Base-by-base conservation (phyloP, 306 rosid genomes). In the Prunus mongolica region DNA sequence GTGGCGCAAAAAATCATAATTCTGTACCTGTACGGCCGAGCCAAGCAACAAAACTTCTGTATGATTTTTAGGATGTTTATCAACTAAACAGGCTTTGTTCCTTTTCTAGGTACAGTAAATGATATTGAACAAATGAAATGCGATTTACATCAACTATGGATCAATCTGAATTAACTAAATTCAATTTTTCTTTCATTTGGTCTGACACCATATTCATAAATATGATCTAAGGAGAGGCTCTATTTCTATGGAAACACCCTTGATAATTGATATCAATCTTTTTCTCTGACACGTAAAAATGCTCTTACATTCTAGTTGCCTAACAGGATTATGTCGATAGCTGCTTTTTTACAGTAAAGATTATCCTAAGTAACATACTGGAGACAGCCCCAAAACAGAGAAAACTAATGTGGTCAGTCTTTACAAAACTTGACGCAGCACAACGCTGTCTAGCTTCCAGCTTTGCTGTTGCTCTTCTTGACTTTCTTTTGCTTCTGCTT, bases 401-500 rank as follows among this genome's bases (percentile, higher is more conserved):
- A 44, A 30, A 72, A 72, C 44, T 25, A 57, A 44, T 24, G 67
- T 57, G 41, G 55, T 24, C 44, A 13, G 76, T 38, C 15, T 41
- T 72, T 57, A 46, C 77, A 46, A 46, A 73, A 73, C 45, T 60
- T 8, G 14, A 61, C 15, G 69, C 46, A 10, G 51, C 51, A 62
- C n/a, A 10, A 34, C 10, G 66, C 45, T 25, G 51, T 20, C 65
- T 44, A 78, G 71, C 78, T 58, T 65, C 75, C 74, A 71, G 38
- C 67, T 58, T 72, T 3, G 54, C 91, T 86, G 85, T 76, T 77
- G 66, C 78, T 89, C 83, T 95, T 95, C 84, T 88, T 95, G 65
- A 94, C 87, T 78, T 95, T 90, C 96, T 92, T 95, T 68, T 95
- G 97, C 82, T 91, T 95, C 86, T 90, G 99, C 87, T 90, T 95